Conservation (phyloP, 768 basidiomycete species). For the Tremella yokohamensis region DNA sequence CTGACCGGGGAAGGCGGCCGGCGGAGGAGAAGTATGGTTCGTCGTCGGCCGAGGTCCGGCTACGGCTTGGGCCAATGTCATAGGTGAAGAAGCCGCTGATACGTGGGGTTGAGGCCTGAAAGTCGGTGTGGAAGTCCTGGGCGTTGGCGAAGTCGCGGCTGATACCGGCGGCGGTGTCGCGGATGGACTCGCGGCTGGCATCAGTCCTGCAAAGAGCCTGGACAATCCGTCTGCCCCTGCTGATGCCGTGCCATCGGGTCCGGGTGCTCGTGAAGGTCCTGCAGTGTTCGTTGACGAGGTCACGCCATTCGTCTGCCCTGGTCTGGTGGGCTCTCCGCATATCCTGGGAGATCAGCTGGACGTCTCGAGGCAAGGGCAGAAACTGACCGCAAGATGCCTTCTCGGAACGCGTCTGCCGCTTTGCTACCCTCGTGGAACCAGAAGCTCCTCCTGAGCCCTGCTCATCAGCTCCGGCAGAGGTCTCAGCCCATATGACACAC, state of each 20-base stretch:
- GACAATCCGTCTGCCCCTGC: conserved; percentile 5
- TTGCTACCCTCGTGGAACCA: conserved; percentile 37
- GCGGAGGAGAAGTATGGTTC: conserved; percentile 1
- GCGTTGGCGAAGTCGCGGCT: neutral
- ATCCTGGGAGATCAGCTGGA: conserved; percentile 22
- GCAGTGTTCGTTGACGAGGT: neutral
- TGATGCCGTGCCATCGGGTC: neutral
- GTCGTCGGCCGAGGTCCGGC: neutral
- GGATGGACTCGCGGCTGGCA: neutral
- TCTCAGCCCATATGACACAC: conserved; percentile 20
- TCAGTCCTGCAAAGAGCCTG: neutral
- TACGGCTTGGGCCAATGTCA: neutral
- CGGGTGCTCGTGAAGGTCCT: neutral
- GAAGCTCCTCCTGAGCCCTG: conserved; percentile 26
- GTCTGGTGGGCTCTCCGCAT: conserved; percentile 34
- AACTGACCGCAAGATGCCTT: conserved; percentile 28
- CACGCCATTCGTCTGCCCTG: neutral
- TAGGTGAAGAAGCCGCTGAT: neutral
- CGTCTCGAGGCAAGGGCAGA: neutral
- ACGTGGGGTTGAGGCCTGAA: neutral
- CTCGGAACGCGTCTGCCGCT: conserved; percentile 24
- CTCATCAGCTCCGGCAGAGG: neutral
- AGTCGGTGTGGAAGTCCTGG: neutral
- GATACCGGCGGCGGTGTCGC: neutral
- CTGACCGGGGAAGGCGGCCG: conserved; percentile 29